Percentiles rank a stretch among this genome's conserved stretches.
Conservation (phyloP, 305 asterid species). For the Solanum aculeatissimum region DNA sequence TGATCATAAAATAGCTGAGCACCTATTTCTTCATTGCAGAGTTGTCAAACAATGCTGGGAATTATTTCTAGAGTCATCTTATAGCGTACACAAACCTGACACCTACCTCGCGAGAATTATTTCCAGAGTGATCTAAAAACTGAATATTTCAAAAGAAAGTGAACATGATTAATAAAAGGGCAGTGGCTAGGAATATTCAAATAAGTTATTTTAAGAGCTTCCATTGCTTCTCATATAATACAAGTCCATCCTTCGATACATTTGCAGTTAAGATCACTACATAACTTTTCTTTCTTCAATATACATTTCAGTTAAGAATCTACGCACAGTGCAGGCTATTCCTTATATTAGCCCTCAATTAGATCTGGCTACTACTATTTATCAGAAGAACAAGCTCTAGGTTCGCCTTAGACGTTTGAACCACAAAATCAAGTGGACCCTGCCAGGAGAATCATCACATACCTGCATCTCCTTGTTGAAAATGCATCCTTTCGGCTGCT, state of each 20-base stretch:
- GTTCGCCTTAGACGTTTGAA: not conserved
- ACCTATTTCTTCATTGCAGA: too few relatives aligned
- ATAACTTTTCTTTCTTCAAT: not conserved
- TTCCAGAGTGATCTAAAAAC: too few relatives aligned
- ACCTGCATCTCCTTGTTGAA: not conserved
- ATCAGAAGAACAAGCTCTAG: not conserved
- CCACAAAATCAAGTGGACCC: not conserved
- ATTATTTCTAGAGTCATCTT: accelerated
- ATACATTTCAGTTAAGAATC: not conserved
- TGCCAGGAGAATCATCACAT: not conserved
- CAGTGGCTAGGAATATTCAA: not conserved
- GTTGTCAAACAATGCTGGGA: too few relatives aligned
- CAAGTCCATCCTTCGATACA: not conserved
- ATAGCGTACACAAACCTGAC: too few relatives aligned
- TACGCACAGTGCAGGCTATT: not conserved
- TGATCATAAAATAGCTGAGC: too few relatives aligned
- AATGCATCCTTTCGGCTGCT: not conserved
- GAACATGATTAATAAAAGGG: not conserved
- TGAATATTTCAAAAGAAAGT: not conserved
- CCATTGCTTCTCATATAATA: not conserved
- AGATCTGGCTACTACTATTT: not conserved
- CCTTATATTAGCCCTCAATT: not conserved
- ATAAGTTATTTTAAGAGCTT: not conserved
- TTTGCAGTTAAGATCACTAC: not conserved
- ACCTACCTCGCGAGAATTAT: too few relatives aligned